A percentile compares a stretch with the other conserved stretches of the same genome.
phyloP scores from a whole-genome alignment of 805 yeast genomes.

The Zygosaccharomyces lentus region DNA sequence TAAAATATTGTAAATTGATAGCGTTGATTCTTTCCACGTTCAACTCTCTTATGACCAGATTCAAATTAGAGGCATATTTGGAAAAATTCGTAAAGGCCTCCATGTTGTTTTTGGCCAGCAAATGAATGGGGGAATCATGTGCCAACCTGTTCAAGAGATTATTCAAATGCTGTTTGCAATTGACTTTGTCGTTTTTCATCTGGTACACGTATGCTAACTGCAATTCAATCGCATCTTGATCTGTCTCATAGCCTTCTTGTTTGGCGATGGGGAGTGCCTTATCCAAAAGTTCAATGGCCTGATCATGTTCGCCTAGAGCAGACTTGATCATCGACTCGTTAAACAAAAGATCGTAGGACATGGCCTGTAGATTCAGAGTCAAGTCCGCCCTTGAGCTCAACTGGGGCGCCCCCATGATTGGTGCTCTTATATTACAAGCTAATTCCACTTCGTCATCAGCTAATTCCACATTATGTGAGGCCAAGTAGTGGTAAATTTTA shows the following conservation, averaged over 20 bases:
- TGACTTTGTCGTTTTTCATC: conserved; percentile 35
- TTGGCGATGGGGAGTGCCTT: conserved; percentile 43
- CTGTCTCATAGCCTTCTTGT: conserved; percentile 41
- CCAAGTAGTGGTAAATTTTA: conserved; percentile 46
- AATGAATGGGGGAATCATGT: conserved; percentile 27
- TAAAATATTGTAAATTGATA: conserved; percentile 21
- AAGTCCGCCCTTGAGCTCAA: conserved; percentile 10
- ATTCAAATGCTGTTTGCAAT: conserved; percentile 38
- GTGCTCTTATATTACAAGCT: conserved; percentile 65
- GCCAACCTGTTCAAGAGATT: conserved; percentile 26
- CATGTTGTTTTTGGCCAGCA: conserved; percentile 34
- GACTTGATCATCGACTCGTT: conserved; percentile 58
- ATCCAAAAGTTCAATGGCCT: conserved; percentile 43
- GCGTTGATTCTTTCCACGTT: conserved; percentile 26
- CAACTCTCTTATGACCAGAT: conserved; percentile 35
- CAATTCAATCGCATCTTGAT: conserved; percentile 56
- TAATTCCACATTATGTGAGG: conserved; percentile 34
- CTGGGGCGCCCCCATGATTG: conserved; percentile 45
- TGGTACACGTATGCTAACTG: conserved; percentile 57
- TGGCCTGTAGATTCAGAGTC: conserved; percentile 18
- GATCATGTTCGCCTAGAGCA: conserved; percentile 39
- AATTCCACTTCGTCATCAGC: conserved; percentile 46
- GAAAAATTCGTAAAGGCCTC: conserved; percentile 30
- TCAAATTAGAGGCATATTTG: conserved; percentile 29
- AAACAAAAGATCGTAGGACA: conserved; percentile 58